Base-by-base conservation (phyloP, 2,329 filamentous ascomycete genomes). In the Aureobasidium sp. region DNA sequence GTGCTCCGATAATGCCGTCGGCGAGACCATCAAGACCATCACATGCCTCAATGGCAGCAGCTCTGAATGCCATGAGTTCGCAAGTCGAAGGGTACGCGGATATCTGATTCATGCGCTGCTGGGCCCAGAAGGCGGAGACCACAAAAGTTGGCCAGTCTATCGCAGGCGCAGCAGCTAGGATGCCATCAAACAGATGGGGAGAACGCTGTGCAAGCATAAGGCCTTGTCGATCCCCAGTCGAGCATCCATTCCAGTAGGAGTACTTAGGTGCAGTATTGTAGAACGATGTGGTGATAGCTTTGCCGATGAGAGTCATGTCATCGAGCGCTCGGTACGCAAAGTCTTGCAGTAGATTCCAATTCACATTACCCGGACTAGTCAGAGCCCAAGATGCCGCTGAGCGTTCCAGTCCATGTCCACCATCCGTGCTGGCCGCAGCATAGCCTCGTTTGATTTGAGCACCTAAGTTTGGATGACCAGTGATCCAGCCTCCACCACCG, bases 191-290 rank as follows among this genome's bases (percentile, higher is more conserved):
- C 3, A 68, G 66, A 2, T 67, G 57, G 7, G 75, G 75, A 62
- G 72, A 76, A 11, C 70, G 62, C 59, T 77, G 75, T 7, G 74
- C 73, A 10, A 69, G 39, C 68, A 72, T 73, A 16, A 73, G 59
- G 3, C 73, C 74, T 60, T 76, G 74, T 16, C 74, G 61, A 8
- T 74, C 75, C 41, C 74, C 74, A 25, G 68, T 70, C 27, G 72
- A 75, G 61, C 75, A 76, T 3, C 75, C 74, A 61, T 64, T 68
- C 64, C 66, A 76, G 62, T 76, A 76, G 2, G 72, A 75, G 61
- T 71, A 75, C 10, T 66, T 66, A 8, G 68, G 67, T 10, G 58
- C 58, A n/a, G 62, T 55, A 3, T 69, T 70, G 51, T 77, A 78
- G 61, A 68, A 74, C 2, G 61, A 63, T 9, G 62, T 49, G 0